Conservation (phyloP, 2,329 filamentous ascomycete genomes). For the Sclerotinia minor region DNA sequence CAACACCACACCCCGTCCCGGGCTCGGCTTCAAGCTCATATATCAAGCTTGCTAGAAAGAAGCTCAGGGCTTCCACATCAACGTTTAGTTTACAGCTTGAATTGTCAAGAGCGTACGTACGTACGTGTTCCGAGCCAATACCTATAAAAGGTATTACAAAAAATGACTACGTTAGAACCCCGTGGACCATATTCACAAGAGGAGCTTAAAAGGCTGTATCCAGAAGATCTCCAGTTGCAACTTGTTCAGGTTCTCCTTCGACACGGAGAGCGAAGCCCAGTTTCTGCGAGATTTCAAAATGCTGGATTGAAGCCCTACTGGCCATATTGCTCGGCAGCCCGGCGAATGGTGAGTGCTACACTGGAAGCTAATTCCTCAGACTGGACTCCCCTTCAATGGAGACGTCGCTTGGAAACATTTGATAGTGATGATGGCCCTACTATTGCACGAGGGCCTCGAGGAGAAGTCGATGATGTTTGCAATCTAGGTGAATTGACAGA, state of each 20-base stretch:
- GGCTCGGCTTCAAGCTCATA: background rate
- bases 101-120: background rate
- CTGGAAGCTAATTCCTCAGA: conserved; percentile 50
- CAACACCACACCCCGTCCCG: too few relatives aligned
- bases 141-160: background rate
- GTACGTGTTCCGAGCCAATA: background rate
- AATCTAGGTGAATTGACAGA: conserved; percentile 76
- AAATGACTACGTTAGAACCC: conserved; percentile 77
- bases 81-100: background rate
- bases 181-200: conserved; percentile 75
- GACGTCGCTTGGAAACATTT: conserved; percentile 81
- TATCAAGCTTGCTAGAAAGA: background rate
- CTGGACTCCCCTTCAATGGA: conserved; percentile 51
- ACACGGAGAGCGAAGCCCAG: conserved; percentile 80
- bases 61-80: background rate
- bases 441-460: conserved; percentile 65
- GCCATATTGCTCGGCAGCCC: conserved; percentile 85
- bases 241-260: conserved; percentile 85
- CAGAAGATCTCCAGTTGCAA: conserved; percentile 74
- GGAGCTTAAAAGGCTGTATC: conserved; percentile 81
- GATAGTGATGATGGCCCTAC: conserved; percentile 68
- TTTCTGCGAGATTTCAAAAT: conserved; percentile 85
- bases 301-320: conserved; percentile 68
- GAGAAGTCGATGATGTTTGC: conserved; percentile 79
- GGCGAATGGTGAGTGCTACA: conserved; percentile 65